These are phyloP conservation scores for Incumbomyces lentus DNA, from an alignment of 2,329 filamentous ascomycete genomes.

Conservation along the genomic window DNA sequence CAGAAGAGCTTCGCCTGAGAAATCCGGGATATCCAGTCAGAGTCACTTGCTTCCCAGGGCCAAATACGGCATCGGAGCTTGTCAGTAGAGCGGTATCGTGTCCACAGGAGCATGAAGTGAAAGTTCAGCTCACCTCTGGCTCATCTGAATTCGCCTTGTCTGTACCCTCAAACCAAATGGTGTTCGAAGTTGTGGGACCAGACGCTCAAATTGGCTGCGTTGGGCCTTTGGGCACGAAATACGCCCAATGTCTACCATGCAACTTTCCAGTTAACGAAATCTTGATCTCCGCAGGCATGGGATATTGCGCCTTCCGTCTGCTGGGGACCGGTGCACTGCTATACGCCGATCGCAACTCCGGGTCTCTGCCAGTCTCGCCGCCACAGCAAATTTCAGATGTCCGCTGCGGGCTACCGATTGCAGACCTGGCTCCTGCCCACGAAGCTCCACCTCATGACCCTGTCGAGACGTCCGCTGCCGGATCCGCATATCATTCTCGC, in stretches of 20 bases:
- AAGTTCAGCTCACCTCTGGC: not conserved
- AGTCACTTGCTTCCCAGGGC: not conserved
- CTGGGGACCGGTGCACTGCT: not conserved
- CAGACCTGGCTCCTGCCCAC: too few species aligned
- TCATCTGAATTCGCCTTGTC: not conserved
- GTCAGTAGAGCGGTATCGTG: not conserved
- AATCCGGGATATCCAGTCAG: not conserved
- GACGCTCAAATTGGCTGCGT: not conserved
- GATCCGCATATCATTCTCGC: too few species aligned
- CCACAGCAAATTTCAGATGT: too few species aligned
- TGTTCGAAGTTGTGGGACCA: not conserved
- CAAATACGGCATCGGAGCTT: not conserved
- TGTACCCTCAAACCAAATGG: constrained; percentile 1
- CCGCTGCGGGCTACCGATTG: too few species aligned
- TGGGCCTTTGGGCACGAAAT: not conserved
- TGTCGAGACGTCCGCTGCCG: too few species aligned
- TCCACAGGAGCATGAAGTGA: not conserved
- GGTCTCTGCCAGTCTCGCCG: too few species aligned
- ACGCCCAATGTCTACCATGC: not conserved
- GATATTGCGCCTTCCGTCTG: not conserved
- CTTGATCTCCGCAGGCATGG: not conserved
- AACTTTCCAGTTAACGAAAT: not conserved
- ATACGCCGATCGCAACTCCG: too few species aligned
- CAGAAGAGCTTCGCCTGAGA: not conserved
- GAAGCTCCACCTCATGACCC: too few species aligned